Conservation (phyloP, 305 asterid species). For the Lippia alba region DNA sequence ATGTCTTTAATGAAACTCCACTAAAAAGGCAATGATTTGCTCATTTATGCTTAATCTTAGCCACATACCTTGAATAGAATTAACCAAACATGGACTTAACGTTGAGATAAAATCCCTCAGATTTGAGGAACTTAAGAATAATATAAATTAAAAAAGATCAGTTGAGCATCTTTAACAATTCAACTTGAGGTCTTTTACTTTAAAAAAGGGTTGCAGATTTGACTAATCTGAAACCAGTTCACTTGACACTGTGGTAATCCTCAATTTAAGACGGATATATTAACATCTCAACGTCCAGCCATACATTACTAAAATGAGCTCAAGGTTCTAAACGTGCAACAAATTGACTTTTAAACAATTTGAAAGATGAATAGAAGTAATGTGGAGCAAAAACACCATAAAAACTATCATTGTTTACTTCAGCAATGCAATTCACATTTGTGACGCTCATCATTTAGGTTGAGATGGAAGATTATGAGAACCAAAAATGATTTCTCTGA, state of each 20-base stretch:
- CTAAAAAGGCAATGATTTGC: neutral
- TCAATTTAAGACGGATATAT: conserved; percentile 8
- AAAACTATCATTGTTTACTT: conserved; percentile 2
- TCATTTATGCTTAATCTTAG: neutral
- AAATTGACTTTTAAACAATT: conserved; percentile 14
- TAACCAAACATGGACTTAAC: neutral
- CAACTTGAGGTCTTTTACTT: conserved; percentile 15
- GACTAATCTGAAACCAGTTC: conserved; percentile 3
- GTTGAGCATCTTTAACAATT: too few species aligned
- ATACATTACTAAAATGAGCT: neutral
- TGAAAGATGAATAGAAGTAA: neutral
- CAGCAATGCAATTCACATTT: conserved; percentile 15
- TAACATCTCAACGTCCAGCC: neutral
- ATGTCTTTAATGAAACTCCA: neutral
- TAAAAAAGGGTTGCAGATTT: conserved; percentile 8
- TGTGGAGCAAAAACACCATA: conserved; percentile 8
- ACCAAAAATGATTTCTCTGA: neutral
- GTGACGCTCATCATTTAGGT: neutral
- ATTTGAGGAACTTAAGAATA: neutral
- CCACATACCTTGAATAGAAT: neutral
- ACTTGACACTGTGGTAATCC: conserved; percentile 5
- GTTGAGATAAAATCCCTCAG: neutral
- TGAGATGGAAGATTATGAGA: conserved; percentile 4
- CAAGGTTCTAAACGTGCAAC: neutral
- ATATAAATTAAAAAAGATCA: conserved; percentile 4